Percentiles rank a stretch among this genome's conserved stretches.
phyloP scores from a whole-genome alignment of 768 basidiomycete species.

The Podaxis rugospora region DNA sequence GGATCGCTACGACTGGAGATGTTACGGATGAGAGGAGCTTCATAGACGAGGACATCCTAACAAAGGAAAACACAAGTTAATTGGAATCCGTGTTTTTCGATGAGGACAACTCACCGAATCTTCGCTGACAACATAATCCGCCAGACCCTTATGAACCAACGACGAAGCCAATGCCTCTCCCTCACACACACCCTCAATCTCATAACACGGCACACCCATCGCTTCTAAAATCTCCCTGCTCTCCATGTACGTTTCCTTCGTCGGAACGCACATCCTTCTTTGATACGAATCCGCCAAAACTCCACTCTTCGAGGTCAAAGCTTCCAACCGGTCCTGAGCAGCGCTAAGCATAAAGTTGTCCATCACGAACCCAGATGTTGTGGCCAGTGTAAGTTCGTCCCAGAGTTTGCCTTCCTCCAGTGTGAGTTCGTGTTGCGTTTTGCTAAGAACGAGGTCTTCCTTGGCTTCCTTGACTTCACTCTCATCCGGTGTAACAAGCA shows the following conservation, averaged over 20 bases:
- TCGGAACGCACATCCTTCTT: slow-evolving; percentile 59
- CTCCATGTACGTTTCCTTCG: slow-evolving; percentile 62
- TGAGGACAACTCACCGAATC: slow-evolving; percentile 60
- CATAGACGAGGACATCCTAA: slow-evolving; percentile 80
- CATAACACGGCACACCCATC: slow-evolving; percentile 81
- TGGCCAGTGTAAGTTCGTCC: slow-evolving; percentile 33
- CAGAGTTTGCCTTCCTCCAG: slow-evolving; percentile 61
- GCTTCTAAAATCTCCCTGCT: slow-evolving; percentile 63
- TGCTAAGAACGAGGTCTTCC: slow-evolving; percentile 51
- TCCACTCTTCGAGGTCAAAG: slow-evolving; percentile 47
- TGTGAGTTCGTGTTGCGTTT: slow-evolving; percentile 54
- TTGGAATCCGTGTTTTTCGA: slow-evolving; percentile 2
- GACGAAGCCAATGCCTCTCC: slow-evolving; percentile 84
- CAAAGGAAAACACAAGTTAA: slow-evolving; percentile 6
- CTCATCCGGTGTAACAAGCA: slow-evolving; percentile 18
- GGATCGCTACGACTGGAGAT: slow-evolving; percentile 58
- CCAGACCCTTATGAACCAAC: slow-evolving; percentile 67
- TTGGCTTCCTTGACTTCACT: slow-evolving; percentile 31
- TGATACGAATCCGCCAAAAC: slow-evolving; percentile 61
- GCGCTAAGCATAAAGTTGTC: slow-evolving; percentile 1
- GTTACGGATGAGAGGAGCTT: slow-evolving; percentile 77
- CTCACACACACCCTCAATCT: slow-evolving; percentile 66
- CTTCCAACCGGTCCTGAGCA: slow-evolving; percentile 15
- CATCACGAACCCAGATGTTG: not conserved
- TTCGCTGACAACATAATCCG: slow-evolving; percentile 88